Evolutionary conservation across 108 stramenopile genomes (phyloP).

Genomic region (Discostella stelligeroides): DNA sequence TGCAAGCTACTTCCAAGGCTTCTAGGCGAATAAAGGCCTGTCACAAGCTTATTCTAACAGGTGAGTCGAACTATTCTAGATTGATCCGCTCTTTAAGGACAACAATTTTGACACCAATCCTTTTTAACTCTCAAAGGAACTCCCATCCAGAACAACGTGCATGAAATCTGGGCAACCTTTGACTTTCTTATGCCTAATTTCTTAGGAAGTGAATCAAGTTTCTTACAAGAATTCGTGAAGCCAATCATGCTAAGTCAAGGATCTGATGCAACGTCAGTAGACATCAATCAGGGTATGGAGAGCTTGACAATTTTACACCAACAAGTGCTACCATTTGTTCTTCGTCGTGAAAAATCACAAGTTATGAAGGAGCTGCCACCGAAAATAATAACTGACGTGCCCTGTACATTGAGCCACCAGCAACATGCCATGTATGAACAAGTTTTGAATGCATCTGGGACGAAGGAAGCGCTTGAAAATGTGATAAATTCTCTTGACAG

Average conservation of each 20-base stretch:
- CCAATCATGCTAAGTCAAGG: conserved; percentile 73
- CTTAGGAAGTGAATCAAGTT: conserved; percentile 77
- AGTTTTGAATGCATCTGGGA: conserved; percentile 47
- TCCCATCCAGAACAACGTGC: conserved; percentile 95
- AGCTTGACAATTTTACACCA: conserved; percentile 91
- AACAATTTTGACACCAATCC: conserved; percentile 55
- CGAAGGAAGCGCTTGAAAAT: conserved; percentile 49
- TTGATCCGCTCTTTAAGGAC: conserved; percentile 64
- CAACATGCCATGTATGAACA: conserved; percentile 69
- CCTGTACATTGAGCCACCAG: conserved; percentile 70
- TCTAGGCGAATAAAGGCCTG: conserved; percentile 66
- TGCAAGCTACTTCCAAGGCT: conserved; percentile 75
- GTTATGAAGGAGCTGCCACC: conserved; percentile 96
- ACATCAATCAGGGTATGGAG: conserved; percentile 60
- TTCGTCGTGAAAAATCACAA: conserved; percentile 90
- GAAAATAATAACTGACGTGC: conserved; percentile 88
- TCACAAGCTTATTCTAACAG: conserved; percentile 88
- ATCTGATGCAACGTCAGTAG: conserved; percentile 61
- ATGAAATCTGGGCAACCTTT: conserved; percentile 97
- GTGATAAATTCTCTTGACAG: conserved; percentile 22
- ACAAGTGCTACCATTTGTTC: conserved; percentile 92
- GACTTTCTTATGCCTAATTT: conserved; percentile 98
- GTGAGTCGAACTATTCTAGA: conserved; percentile 50
- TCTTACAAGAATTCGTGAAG: conserved; percentile 86
- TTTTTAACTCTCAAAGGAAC: conserved; percentile 66